Conservation (phyloP, 768 basidiomycete genomes). For the Kockovaella imperatae region DNA sequence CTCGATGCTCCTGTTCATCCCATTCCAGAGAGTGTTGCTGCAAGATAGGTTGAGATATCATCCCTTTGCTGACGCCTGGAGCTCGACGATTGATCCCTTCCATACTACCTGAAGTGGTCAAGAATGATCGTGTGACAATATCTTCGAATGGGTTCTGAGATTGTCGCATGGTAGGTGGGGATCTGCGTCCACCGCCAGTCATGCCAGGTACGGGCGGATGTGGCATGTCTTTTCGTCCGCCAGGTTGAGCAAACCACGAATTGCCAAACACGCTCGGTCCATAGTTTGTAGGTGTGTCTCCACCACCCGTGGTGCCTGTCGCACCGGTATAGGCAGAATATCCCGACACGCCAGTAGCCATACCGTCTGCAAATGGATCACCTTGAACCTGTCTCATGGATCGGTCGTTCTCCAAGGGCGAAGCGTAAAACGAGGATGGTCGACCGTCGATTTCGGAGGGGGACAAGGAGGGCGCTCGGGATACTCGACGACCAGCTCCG, state of each 20-base stretch:
- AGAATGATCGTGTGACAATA: conserved; percentile 35
- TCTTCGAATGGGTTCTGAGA: conserved; percentile 43
- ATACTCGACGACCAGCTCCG: conserved; percentile 11
- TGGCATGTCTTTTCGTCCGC: no score
- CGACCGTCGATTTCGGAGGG: conserved; percentile 41
- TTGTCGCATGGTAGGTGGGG: conserved; percentile 5
- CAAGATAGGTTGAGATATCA: conserved; percentile 39
- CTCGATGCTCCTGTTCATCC: no score
- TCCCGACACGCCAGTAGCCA: no score
- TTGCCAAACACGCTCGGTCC: conserved; percentile 26
- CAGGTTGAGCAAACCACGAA: conserved; percentile 30
- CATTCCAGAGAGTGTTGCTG: conserved; percentile 42
- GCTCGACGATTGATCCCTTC: background rate
- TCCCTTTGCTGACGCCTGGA: conserved; percentile 30
- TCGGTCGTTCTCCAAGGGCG: conserved; percentile 38
- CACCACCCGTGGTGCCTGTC: conserved; percentile 7
- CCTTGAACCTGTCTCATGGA: conserved; percentile 18
- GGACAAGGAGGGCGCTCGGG: conserved; percentile 30
- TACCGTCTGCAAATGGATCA: no score
- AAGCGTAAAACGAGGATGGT: conserved; percentile 43
- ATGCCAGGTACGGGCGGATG: conserved; percentile 3
- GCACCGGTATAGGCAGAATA: conserved; percentile 1
- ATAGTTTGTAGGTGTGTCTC: conserved; percentile 13
- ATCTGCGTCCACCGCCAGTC: background rate
- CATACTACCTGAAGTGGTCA: conserved; percentile 17